Evolutionary conservation across 1,139 yeast genomes (phyloP).

Genomic region (Sugiyamaella novakii): DNA sequence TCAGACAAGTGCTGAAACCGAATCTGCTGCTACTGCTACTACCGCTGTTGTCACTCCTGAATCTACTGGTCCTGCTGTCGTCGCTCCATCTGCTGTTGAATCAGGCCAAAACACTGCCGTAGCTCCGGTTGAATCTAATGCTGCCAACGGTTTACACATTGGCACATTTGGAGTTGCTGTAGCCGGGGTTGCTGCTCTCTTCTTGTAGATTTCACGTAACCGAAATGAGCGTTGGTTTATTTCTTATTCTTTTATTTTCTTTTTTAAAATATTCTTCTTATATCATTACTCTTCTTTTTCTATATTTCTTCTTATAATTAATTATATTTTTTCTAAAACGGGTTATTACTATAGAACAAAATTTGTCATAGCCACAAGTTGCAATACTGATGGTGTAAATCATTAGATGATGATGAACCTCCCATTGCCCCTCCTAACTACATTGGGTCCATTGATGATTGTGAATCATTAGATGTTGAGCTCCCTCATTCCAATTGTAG

Average conservation of each 20-base stretch:
- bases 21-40: constrained; percentile 15
- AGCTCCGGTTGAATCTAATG: constrained; percentile 1
- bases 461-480: too few relatives aligned
- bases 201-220: neutral
- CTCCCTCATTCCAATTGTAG: too few relatives aligned
- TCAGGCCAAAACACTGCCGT: constrained; percentile 16
- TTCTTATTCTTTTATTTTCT: too few relatives aligned
- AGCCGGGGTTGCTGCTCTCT: constrained; percentile 15
- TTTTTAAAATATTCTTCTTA: too few relatives aligned
- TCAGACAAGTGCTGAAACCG: constrained; percentile 8
- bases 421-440: too few relatives aligned
- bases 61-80: constrained; percentile 16
- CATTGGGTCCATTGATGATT: too few relatives aligned
- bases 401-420: too few relatives aligned
- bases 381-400: too few relatives aligned
- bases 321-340: neutral
- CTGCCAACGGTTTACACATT: constrained; percentile 10
- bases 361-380: too few relatives aligned
- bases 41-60: constrained; percentile 9
- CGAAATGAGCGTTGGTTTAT: neutral
- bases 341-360: too few relatives aligned
- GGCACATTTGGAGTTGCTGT: constrained; percentile 14
- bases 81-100: constrained; percentile 18
- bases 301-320: too few relatives aligned
- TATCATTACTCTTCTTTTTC: neutral